phyloP scores from a whole-genome alignment of 306 rosid genomes.

The Benincasa hispida region DNA sequence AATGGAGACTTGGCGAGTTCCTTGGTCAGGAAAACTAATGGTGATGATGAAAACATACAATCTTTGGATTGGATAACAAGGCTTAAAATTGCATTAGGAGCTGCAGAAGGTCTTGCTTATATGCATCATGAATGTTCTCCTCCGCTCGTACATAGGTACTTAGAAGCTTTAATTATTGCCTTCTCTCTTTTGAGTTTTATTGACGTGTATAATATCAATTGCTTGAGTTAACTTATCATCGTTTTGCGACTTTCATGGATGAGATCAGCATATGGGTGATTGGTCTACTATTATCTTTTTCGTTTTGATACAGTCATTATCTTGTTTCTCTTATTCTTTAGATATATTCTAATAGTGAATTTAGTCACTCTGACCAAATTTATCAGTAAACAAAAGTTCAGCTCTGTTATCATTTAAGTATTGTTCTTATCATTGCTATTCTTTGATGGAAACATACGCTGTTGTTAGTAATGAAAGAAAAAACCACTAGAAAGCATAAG shows the following conservation, averaged over 20 bases:
- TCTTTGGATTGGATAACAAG: conserved; percentile 96
- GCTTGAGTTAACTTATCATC: background rate
- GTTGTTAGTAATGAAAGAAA: background rate
- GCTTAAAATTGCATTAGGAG: conserved; percentile 84
- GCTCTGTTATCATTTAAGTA: background rate
- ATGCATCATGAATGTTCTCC: conserved; percentile 86
- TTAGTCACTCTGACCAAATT: background rate
- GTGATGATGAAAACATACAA: conserved; percentile 48
- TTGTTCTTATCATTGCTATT: background rate
- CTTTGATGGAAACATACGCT: background rate
- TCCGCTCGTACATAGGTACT: conserved; percentile 84
- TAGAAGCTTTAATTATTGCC: background rate
- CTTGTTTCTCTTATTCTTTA: background rate
- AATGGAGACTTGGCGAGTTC: conserved; percentile 78
- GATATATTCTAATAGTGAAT: background rate
- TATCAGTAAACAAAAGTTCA: background rate
- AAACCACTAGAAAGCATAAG: too few species aligned
- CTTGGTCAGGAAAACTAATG: conserved; percentile 35
- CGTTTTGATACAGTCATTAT: background rate
- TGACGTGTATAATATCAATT: background rate
- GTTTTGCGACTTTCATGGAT: background rate
- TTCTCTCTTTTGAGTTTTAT: background rate
- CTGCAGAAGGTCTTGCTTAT: conserved; percentile 75
- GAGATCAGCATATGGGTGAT: background rate
- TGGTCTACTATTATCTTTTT: background rate